Percentiles rank a stretch among this genome's conserved stretches.
phyloP scores from a whole-genome alignment of 371 early-diverging fungal genomes.

The Funneliformis caledonium region DNA sequence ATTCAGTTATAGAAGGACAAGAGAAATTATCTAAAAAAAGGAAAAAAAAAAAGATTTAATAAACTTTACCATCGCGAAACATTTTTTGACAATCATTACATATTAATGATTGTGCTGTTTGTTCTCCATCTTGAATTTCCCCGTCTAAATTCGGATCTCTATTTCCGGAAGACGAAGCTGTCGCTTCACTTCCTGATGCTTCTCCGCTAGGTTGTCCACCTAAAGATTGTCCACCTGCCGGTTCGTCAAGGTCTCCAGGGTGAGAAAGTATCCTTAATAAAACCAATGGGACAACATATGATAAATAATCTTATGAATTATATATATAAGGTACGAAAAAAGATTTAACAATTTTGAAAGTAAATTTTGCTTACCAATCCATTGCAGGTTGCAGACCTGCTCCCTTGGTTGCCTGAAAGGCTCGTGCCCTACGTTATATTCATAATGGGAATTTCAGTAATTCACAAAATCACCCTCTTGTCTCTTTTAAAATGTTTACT shows the following conservation, averaged over 20 bases:
- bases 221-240: not conserved
- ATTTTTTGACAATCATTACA: conserved; percentile 90
- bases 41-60: not conserved
- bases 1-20: no score
- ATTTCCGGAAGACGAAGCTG: not conserved
- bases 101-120: conserved; percentile 74
- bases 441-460: not conserved
- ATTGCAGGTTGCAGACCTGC: conserved; percentile 88
- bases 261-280: conserved; percentile 12
- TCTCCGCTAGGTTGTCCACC: not conserved
- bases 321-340: not conserved
- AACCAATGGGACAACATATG: not conserved
- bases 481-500: conserved; percentile 30
- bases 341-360: not conserved
- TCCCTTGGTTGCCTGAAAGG: conserved; percentile 78
- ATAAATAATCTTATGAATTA: not conserved
- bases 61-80: conserved; percentile 71
- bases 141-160: conserved; percentile 47
- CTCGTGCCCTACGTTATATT: conserved; percentile 52
- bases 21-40: not conserved
- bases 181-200: not conserved
- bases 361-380: conserved; percentile 71
- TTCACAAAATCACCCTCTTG: not conserved
- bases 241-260: conserved; percentile 15
- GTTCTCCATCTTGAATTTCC: conserved; percentile 69